Evolutionary conservation across 345 rosid genomes (phyloP), one percentile per base, ranked within the genome.

Genomic region (Cardamine chenopodiifolia): DNA sequence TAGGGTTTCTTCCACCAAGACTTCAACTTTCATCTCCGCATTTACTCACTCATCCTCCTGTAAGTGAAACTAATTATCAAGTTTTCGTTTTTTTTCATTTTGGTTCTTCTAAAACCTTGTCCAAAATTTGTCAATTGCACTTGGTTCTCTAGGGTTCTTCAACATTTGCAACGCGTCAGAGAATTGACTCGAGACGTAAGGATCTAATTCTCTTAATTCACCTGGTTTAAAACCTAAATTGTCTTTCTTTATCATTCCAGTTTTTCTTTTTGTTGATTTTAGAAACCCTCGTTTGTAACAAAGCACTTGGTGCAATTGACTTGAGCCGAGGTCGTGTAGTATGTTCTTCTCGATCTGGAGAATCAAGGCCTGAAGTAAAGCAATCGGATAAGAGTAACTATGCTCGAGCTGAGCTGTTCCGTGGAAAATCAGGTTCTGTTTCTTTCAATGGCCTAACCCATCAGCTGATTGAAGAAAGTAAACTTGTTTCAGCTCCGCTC

Each of bases 401-500:
- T 57, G 71, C 78, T 64, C 87, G 83, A 67, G 66, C 71, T 79
- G 97, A 91, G 76, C 80, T 88, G 8, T 86, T 86, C 66, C 85
- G 83, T 42, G 97, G 97, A 5, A 89, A 93, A 78, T 77, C 98
- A 2, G 96, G 98, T 65, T 91, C 91, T 4, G 74, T 89, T 77
- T 89, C 97, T 5, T 93, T 89, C 79, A 47, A 70, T 66, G 98
- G 98, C 5, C 52, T 87, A 76, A 84, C 91, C 59, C 85, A 91
- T 60, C 94, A 90, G 77, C 82, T 86, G 2, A 87, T 87, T 53
- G 98, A 93, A 80, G 96, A 88, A 77, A 81, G 83, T 55, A 86
- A 79, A 58, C 75, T 90, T 63, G 81, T 84, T 29, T 88, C 97
- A 9, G 88, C 91, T 39, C 92, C 94, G 18, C 89, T 88, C 23